These are phyloP conservation scores for Aspergillus affinis DNA, from an alignment of 495 filamentous ascomycete genomes.

Conservation along the genomic window DNA sequence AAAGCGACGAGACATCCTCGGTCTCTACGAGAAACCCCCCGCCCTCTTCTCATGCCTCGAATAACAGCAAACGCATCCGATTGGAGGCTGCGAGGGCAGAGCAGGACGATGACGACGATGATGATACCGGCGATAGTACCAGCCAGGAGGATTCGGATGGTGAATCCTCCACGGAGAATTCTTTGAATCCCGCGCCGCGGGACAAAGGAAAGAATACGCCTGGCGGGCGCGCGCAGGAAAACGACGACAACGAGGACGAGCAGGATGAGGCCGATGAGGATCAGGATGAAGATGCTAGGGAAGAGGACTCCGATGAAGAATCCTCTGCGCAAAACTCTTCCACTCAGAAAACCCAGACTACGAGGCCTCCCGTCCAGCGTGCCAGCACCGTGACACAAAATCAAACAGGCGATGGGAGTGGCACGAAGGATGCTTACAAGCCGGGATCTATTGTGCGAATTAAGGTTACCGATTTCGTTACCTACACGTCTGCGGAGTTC, in stretches of 20 bases:
- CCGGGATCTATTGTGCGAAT: slow-evolving; percentile 90
- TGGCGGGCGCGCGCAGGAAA: neutral
- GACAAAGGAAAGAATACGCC: neutral
- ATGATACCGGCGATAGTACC: slow-evolving; percentile 11
- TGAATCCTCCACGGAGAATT: neutral
- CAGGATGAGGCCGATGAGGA: neutral
- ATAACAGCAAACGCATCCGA: slow-evolving; percentile 36
- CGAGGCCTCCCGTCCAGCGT: neutral
- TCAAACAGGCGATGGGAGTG: slow-evolving; percentile 7
- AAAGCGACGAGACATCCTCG: slow-evolving; percentile 27
- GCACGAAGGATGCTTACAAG: slow-evolving; percentile 48
- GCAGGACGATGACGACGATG: slow-evolving; percentile 14
- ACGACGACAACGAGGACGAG: neutral
- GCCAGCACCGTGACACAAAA: slow-evolving; percentile 2
- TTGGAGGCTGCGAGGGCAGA: slow-evolving; percentile 20
- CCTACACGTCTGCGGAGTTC: slow-evolving; percentile 88
- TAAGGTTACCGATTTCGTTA: slow-evolving; percentile 88
- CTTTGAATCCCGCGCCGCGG: neutral
- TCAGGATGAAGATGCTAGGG: slow-evolving; percentile 6
- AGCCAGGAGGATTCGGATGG: slow-evolving; percentile 10
- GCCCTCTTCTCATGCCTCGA: slow-evolving; percentile 21
- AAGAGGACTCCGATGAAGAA: neutral
- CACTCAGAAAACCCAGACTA: slow-evolving; percentile 3
- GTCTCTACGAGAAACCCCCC: slow-evolving; percentile 18
- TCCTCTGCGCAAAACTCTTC: slow-evolving; percentile 6